phyloP scores from a whole-genome alignment of 2,329 filamentous ascomycete genomes.

The Ilyonectria mors-panacis region DNA sequence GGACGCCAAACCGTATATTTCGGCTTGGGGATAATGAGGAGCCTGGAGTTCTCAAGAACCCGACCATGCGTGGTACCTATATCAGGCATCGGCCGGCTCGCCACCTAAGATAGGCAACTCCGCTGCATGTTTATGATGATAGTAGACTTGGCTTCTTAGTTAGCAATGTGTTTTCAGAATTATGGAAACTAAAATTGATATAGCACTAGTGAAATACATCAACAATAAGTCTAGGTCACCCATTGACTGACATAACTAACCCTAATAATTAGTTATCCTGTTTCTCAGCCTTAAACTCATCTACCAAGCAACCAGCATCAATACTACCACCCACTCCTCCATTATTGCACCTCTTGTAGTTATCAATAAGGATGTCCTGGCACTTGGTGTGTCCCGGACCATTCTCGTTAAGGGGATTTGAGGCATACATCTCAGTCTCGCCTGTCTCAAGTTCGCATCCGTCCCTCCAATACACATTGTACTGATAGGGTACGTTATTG shows the following conservation, averaged over 20 bases:
- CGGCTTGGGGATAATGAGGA: not conserved
- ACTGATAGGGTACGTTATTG: conserved; percentile 3
- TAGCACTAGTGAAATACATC: no score
- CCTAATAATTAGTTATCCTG: not conserved
- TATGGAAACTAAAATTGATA: no score
- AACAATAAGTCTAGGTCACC: no score
- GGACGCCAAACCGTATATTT: not conserved
- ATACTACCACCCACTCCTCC: not conserved
- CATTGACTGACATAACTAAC: no score
- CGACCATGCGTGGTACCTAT: not conserved
- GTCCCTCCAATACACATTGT: conserved; percentile 6
- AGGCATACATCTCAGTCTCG: not conserved
- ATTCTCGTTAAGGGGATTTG: not conserved
- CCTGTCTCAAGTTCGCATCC: conserved; percentile 13
- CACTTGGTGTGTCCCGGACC: not conserved
- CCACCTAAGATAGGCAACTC: not conserved
- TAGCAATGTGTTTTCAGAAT: no score
- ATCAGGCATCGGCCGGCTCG: not conserved
- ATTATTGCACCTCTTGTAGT: conserved; percentile 8
- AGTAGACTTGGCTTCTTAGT: not conserved
- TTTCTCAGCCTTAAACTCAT: conserved; percentile 9
- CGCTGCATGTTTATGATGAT: not conserved
- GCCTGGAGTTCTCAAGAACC: not conserved
- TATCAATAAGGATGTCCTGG: not conserved
- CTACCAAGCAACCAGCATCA: not conserved